Conservation (phyloP, 2,329 filamentous ascomycete genomes). For the Truncatella angustata region DNA sequence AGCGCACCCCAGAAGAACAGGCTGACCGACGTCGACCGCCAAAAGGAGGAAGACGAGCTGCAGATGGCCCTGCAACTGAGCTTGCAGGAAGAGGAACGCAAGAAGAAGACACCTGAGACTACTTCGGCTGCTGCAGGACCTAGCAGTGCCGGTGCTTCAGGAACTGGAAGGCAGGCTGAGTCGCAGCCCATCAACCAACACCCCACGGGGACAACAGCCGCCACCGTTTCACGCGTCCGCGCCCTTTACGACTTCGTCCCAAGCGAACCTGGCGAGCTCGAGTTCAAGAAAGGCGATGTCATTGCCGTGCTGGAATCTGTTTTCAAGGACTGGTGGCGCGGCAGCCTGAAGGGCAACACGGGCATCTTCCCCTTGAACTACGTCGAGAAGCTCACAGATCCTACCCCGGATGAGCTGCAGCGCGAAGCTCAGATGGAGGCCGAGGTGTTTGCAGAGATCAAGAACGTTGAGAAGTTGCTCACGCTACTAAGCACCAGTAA, state of each 20-base stretch:
- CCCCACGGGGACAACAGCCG: slow-evolving; percentile 85
- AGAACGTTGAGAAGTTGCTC: slow-evolving; percentile 68
- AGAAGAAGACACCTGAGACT: slow-evolving; percentile 44
- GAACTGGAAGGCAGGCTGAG: slow-evolving; percentile 28
- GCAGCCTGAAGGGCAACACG: slow-evolving; percentile 87
- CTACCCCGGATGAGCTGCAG: slow-evolving; percentile 90
- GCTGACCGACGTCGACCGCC: slow-evolving; percentile 84
- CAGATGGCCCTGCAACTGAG: slow-evolving; percentile 94
- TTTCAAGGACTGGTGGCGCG: slow-evolving; percentile 99
- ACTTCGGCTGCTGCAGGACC: slow-evolving; percentile 34
- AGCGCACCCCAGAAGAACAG: slow-evolving; percentile 91
- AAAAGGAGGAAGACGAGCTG: slow-evolving; percentile 95
- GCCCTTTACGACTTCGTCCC: slow-evolving; percentile 94
- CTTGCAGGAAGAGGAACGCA: slow-evolving; percentile 78
- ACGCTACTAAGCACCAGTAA: slow-evolving; percentile 87
- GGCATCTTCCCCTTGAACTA: slow-evolving; percentile 99
- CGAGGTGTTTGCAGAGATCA: slow-evolving; percentile 64
- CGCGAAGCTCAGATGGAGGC: slow-evolving; percentile 94
- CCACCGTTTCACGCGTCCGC: slow-evolving; percentile 90
- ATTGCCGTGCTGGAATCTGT: slow-evolving; percentile 97
- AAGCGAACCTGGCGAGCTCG: slow-evolving; percentile 89
- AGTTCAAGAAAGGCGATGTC: slow-evolving; percentile 94
- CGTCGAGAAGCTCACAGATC: slow-evolving; percentile 94
- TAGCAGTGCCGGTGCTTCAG: slow-evolving; percentile 25
- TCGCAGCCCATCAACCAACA: slow-evolving; percentile 55